Percentiles rank a stretch among this genome's conserved stretches.
These are phyloP conservation scores for Kodamaea sagamina DNA, from an alignment of 805 yeast species.

Conservation along the genomic window DNA sequence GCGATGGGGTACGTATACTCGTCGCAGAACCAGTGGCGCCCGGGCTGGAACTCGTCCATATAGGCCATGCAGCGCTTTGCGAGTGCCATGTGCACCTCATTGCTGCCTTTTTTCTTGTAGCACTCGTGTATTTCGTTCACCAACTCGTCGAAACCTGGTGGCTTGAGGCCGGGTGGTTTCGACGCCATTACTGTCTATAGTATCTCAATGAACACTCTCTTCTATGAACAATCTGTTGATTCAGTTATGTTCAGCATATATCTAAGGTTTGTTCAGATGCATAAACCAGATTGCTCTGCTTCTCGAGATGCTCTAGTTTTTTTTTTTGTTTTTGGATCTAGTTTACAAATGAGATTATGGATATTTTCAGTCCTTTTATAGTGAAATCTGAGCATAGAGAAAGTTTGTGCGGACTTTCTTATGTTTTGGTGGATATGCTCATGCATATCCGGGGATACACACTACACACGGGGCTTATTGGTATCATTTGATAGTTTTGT, in stretches of 20 bases:
- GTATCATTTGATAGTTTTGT: too few species aligned
- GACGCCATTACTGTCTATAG: not conserved
- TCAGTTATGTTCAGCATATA: not conserved
- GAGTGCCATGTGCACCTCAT: constrained; percentile 29
- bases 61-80: constrained; percentile 28
- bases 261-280: not conserved
- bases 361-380: too few species aligned
- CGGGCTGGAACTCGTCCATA: constrained; percentile 19
- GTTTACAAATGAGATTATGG: not conserved
- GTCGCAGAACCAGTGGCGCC: constrained; percentile 61
- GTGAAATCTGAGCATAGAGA: too few species aligned
- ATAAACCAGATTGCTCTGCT: not conserved
- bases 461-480: too few species aligned
- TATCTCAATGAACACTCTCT: too few species aligned
- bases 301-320: not conserved
- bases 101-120: constrained; percentile 29
- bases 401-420: too few species aligned
- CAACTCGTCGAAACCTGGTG: constrained; percentile 26
- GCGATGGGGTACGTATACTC: constrained; percentile 48
- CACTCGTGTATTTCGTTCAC: constrained; percentile 26
- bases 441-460: too few species aligned
- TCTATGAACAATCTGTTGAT: too few species aligned
- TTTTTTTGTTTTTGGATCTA: not conserved
- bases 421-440: too few species aligned
- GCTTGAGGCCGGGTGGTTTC: constrained; percentile 12